Base-by-base conservation (phyloP, 768 basidiomycete genomes). In the Pluteus cervinus region DNA sequence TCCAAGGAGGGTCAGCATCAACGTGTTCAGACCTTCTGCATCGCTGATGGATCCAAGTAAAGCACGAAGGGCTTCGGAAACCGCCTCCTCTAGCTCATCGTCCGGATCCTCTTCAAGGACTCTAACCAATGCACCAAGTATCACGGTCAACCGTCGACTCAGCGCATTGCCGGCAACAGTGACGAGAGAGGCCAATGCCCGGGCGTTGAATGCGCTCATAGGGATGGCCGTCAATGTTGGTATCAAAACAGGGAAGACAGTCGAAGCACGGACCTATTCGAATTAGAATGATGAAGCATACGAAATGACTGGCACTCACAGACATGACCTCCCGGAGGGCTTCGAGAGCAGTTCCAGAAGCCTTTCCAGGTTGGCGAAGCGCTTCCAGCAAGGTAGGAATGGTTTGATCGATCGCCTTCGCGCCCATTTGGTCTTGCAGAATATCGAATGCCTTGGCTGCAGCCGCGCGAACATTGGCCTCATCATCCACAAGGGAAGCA, bases 201-300 rank as follows among this genome's bases (percentile, higher is more conserved):
- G 80, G 12, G 87, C 89, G 53, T 98, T 98, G 80, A 97, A 98
- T 7, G 84, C 79, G 3, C 92, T 81, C 77, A 98, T 94, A 0
- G 93, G 96, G 5, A 75, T 75, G 4, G 86, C 76, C 26, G 87
- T 92, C 42, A 99, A 67, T 1, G 92, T 94, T 0, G 93, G 96
- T 41, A 99, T 89, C 39, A 98, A 68, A 14, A 97, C 87, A 0
- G 96, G 96, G 87, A 98, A 98, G 25, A 98, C 92, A 7, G 87
- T 91, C 26, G 83, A 73, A 10, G 94, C 89, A 25, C 93, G 89
- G 48, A 97, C 87, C 86, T 92, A 55, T 2, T 21, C 30, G 24
- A 36, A 21, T 29, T 16, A 38, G 33, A 22, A 33, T 14, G 8
- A n/a, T n/a, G n/a, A n/a, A 8, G 20, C 5, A 28, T 17, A 28